Evolutionary conservation across 2,329 filamentous ascomycete species (phyloP).

Genomic region (Exophiala calicioides): DNA sequence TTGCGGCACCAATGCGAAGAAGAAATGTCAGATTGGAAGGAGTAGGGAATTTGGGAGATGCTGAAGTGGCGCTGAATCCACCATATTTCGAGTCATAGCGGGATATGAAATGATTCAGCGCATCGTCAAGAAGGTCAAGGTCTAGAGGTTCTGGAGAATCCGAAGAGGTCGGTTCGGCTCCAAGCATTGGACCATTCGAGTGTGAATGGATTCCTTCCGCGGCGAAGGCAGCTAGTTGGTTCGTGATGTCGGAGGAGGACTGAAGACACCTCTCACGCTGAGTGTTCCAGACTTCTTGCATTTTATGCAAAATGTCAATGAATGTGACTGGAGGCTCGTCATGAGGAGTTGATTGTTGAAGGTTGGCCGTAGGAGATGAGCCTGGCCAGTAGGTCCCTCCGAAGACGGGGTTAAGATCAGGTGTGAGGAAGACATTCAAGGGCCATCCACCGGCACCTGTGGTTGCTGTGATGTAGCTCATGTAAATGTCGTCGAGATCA

Average conservation of each 20-base stretch:
- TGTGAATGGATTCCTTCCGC: slow-evolving; percentile 71
- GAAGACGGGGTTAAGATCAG: slow-evolving; percentile 89
- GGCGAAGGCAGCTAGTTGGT: slow-evolving; percentile 81
- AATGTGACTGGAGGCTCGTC: slow-evolving; percentile 70
- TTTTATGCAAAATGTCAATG: slow-evolving; percentile 77
- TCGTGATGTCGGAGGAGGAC: slow-evolving; percentile 78
- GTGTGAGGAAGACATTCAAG: slow-evolving; percentile 93
- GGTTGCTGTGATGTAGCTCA: slow-evolving; percentile 96
- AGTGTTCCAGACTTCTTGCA: slow-evolving; percentile 73
- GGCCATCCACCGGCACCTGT: slow-evolving; percentile 92
- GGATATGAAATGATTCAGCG: slow-evolving; percentile 73
- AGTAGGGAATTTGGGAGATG: slow-evolving; percentile 84
- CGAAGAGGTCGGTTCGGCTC: slow-evolving; percentile 35
- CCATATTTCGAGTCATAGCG: slow-evolving; percentile 79
- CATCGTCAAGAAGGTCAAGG: slow-evolving; percentile 87
- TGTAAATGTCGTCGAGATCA: slow-evolving; percentile 93
- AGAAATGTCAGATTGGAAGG: slow-evolving; percentile 83
- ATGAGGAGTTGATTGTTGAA: slow-evolving; percentile 38
- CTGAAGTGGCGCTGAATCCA: slow-evolving; percentile 64
- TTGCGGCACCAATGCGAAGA: slow-evolving; percentile 63
- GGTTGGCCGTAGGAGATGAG: slow-evolving; percentile 58
- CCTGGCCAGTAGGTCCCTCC: slow-evolving; percentile 96
- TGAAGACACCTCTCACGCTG: slow-evolving; percentile 80
- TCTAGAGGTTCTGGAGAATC: slow-evolving; percentile 71
- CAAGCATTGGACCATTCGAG: slow-evolving; percentile 28